Base-by-base conservation (phyloP, 2,329 filamentous ascomycete species). In the Talaromyces rugulosus region DNA sequence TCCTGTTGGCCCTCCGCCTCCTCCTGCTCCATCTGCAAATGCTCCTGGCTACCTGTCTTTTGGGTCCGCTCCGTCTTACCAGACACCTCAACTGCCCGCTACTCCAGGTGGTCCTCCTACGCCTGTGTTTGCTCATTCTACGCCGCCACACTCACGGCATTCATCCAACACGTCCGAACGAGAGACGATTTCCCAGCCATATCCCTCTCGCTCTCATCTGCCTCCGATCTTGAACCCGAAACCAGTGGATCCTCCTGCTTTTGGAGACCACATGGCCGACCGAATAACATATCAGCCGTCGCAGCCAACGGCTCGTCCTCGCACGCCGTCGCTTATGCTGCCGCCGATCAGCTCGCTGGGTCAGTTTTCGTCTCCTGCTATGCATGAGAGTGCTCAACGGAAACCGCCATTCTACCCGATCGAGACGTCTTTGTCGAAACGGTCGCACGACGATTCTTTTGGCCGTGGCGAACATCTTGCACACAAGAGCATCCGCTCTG, bases 31-130 rank as follows among this genome's bases (percentile, higher is more conserved):
- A 31, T 72, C 77, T 14, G 56, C 66, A 28, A 66, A 65, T 30
- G 59, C 62, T 27, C 59, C 68, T 4, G 67, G 68, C 23, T 75
- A 75, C 57, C 68, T 69, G 66, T 81, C 67, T 66, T 80, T 80
- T 63, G 76, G 77, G 12, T 72, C 76, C 44, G 70, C 73, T 5
- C 75, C 75, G 8, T 74, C 75, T 33, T 83, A 82, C 65, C 73
- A 76, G 50, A 74, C 78, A 44, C 72, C 75, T 51, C 58, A 57
- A n/a, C 28, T 61, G 33, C 60, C 60, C 18, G 60, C 60, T 59
- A 57, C 34, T 23, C 60, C 56, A 12, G 14, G 30, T 31, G 50
- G 27, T n/a, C 63, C 70, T 8, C 64, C 69, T 4, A 67, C 66
- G 18, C 65, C 69, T 12, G 56, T 52, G 28, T 64, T 63, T n/a